Base-by-base conservation (phyloP, 768 basidiomycete genomes). In the Lentinula edodes region DNA sequence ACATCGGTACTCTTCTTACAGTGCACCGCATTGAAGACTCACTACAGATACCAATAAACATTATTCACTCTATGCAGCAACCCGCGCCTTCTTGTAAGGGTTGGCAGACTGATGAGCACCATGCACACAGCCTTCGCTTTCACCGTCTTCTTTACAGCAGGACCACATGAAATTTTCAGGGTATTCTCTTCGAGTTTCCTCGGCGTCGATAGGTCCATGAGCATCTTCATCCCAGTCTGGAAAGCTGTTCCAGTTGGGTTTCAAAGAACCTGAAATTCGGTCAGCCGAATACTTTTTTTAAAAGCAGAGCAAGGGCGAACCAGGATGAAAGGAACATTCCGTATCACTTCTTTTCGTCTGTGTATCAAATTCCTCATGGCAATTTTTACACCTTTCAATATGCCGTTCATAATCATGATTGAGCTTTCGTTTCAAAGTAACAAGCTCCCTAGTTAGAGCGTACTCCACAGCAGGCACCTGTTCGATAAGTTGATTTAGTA, bases 271-370 rank as follows among this genome's bases (percentile, higher is more conserved):
- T 83, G 58, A 58, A 51, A 18, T 32, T 48, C 43, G 32, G 32
- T 23, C 23, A 57, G 38, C 28, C 9, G 48, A 46, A 39, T 35
- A 38, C 5, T 6, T 20, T 56, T 56, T 34, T 28, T 9, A 52
- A 52, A 39, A 6, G 10, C 28, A 28, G 3, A 7, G 28, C 4
- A 41, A n/a, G 16, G 18, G 63, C 77, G 55, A 58, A 83, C 84
- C 83, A 46, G 80, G 76, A 72, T 85, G 84, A 64, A 80, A 83
- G 16, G 62, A 51, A 62, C 83, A 86, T 61, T 80, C 80, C 3
- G 71, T 73, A 4, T 76, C 72, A 18, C 69, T 74, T 50, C 77
- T 70, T 46, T 68, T 63, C 5, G 66, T 68, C 12, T 74, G 73
- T 46, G 73, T 69, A 62, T 84, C 82, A 63, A 75, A 83, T 54